Evolutionary conservation across 306 rosid species (phyloP).

Genomic region (Macrotyloma uniflorum): DNA sequence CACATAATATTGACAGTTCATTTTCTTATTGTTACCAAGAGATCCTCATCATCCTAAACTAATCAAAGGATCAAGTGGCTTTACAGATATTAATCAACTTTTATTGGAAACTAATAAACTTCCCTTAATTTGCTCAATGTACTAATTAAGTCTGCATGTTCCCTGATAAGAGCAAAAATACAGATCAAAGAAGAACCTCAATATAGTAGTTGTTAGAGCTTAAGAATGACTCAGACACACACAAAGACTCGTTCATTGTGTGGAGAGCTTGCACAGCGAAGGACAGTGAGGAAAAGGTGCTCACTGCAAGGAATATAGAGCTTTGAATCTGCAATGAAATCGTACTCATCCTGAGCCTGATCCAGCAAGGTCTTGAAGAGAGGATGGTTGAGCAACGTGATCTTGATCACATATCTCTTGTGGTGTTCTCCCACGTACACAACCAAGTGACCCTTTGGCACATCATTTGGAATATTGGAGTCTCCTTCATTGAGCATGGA

Average conservation of each 20-base stretch:
- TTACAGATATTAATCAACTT: not conserved
- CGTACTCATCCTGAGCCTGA: constrained; percentile 82
- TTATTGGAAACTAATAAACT: not conserved
- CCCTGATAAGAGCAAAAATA: not conserved
- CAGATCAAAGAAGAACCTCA: not conserved
- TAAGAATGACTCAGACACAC: constrained; percentile 28
- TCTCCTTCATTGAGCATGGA: constrained; percentile 39
- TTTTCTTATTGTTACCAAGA: not conserved
- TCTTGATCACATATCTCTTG: constrained; percentile 82
- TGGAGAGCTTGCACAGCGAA: constrained; percentile 55
- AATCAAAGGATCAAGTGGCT: not conserved
- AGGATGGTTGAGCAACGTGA: constrained; percentile 74
- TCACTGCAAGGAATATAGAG: constrained; percentile 88
- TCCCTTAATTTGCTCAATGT: constrained; percentile 3
- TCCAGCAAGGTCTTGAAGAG: constrained; percentile 84
- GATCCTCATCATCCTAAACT: not conserved
- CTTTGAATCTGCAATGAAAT: constrained; percentile 65
- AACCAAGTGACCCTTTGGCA: constrained; percentile 95
- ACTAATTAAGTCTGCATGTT: constrained; percentile 13
- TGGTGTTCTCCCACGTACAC: constrained; percentile 80
- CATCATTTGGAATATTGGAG: constrained; percentile 73
- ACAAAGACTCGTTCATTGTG: constrained; percentile 32
- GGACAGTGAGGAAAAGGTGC: constrained; percentile 63
- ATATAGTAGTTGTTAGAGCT: constrained; percentile 30
- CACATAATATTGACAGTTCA: not conserved